phyloP scores from a whole-genome alignment of 768 basidiomycete species.

The Lentinus tigrinus region DNA sequence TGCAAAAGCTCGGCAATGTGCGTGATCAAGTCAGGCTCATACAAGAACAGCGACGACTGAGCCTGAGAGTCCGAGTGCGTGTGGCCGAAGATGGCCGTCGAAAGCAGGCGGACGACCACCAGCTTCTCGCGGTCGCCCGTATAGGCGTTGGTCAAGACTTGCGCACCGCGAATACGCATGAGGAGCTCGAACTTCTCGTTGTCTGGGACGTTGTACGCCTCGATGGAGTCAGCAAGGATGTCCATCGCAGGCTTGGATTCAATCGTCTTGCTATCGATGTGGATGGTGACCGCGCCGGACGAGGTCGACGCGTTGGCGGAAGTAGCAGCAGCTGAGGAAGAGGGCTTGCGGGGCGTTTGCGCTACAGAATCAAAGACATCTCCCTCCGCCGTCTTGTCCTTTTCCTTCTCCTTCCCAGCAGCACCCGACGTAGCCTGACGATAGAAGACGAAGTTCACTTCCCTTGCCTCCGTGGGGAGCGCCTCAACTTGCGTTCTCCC shows the following conservation, averaged over 20 bases:
- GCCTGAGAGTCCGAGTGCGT: constrained; percentile 80
- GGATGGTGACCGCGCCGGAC: constrained; percentile 56
- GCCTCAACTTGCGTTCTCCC: constrained; percentile 52
- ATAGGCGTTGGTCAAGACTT: constrained; percentile 57
- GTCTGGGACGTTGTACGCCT: constrained; percentile 67
- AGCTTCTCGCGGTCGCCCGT: constrained; percentile 75
- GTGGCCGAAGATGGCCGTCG: constrained; percentile 90
- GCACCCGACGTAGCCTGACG: constrained; percentile 43
- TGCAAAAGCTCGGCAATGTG: constrained; percentile 90
- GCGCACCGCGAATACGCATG: constrained; percentile 81
- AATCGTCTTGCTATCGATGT: constrained; percentile 60
- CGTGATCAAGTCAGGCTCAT: constrained; percentile 88
- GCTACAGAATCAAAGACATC: constrained; percentile 40
- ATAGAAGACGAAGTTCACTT: constrained; percentile 83
- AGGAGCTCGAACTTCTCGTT: constrained; percentile 87
- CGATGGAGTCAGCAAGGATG: constrained; percentile 71
- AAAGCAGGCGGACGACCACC: constrained; percentile 75
- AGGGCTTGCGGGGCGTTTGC: constrained; percentile 46
- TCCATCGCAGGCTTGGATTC: constrained; percentile 67
- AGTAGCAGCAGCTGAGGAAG: constrained; percentile 29
- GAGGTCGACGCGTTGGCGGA: constrained; percentile 30
- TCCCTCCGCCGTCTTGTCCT: constrained; percentile 49
- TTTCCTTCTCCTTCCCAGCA: constrained; percentile 27
- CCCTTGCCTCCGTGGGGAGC: constrained; percentile 70
- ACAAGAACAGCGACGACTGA: constrained; percentile 81